Conservation (phyloP, 768 basidiomycete genomes). For the Podaxis rugospora region DNA sequence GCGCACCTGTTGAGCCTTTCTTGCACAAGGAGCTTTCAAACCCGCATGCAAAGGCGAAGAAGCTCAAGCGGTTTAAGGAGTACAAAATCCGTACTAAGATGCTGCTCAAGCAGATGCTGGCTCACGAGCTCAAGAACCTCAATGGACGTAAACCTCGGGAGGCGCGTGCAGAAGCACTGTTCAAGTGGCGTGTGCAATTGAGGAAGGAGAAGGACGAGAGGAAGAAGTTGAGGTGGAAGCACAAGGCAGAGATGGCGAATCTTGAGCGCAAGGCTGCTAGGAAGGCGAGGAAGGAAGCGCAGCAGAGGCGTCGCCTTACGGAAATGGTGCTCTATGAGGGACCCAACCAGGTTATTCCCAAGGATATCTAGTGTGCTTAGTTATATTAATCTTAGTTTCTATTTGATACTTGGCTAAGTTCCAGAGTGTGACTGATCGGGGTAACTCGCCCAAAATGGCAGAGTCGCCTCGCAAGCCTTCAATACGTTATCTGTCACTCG, state of each 20-base stretch:
- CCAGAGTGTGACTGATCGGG: neutral
- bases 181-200: constrained; percentile 64
- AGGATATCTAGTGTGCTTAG: constrained; percentile 16
- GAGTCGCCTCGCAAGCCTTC: neutral
- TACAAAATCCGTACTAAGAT: constrained; percentile 42
- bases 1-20: constrained; percentile 61
- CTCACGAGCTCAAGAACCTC: constrained; percentile 49
- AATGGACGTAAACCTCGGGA: constrained; percentile 58
- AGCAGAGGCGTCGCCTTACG: constrained; percentile 51
- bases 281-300: constrained; percentile 46
- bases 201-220: constrained; percentile 54
- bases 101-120: constrained; percentile 49
- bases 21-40: constrained; percentile 71
- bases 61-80: constrained; percentile 70
- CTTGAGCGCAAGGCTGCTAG: constrained; percentile 53
- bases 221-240: constrained; percentile 56
- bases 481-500: no score
- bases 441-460: neutral
- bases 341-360: constrained; percentile 58
- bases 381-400: neutral
- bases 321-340: constrained; percentile 49
- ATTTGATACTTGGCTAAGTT: neutral
- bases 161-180: constrained; percentile 69
- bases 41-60: constrained; percentile 80
- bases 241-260: constrained; percentile 42